Conservation (phyloP, 768 basidiomycete species). For the Russula griseocarnosa region DNA sequence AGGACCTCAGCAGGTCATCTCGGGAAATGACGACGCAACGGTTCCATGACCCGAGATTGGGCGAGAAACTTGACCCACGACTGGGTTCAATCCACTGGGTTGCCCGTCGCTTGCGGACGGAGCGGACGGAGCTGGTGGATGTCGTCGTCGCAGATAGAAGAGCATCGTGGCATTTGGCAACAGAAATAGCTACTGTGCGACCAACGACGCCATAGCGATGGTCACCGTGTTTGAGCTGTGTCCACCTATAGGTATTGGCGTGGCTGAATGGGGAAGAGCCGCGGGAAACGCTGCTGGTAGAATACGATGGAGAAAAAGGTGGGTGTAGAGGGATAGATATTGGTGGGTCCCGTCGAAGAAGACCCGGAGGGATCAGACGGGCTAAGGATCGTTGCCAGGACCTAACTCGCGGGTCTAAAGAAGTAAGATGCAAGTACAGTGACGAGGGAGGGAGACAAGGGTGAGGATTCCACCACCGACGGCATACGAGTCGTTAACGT, state of each 20-base stretch:
- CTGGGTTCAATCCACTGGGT: background rate
- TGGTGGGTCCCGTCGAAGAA: too few relatives aligned
- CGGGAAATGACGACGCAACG: background rate
- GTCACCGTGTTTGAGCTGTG: background rate
- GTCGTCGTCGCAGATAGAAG: background rate
- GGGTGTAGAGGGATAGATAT: too few relatives aligned
- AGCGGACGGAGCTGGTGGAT: background rate
- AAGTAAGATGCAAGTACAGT: background rate
- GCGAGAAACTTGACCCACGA: background rate
- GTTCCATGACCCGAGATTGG: background rate
- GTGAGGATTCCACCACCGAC: background rate
- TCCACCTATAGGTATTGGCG: background rate
- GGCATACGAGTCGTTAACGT: background rate
- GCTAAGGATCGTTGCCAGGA: background rate
- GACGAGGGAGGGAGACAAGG: background rate
- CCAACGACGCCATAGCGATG: background rate
- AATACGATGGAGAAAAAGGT: too few relatives aligned
- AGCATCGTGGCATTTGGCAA: background rate
- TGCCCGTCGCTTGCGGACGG: background rate
- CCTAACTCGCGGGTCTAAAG: background rate
- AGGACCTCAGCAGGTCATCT: background rate
- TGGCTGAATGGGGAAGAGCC: background rate
- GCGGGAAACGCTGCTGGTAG: too few relatives aligned
- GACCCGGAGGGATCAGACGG: background rate
- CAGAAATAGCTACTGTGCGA: background rate